Conservation (phyloP, 805 yeast genomes). For the Monosporozyma aerobia region DNA sequence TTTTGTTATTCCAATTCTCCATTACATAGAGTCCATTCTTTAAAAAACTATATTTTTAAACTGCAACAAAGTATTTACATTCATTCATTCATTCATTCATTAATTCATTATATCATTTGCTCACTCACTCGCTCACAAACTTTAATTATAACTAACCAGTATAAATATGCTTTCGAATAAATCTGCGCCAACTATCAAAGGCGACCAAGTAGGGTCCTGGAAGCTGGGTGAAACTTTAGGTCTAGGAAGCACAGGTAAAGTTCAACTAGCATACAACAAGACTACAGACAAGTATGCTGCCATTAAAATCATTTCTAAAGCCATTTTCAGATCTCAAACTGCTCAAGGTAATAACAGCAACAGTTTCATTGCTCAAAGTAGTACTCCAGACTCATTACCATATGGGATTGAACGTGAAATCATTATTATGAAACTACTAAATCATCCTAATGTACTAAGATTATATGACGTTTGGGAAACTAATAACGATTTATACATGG, state of each 20-base stretch:
- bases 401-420: constrained; percentile 84
- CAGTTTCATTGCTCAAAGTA: constrained; percentile 10
- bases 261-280: constrained; percentile 79
- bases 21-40: background rate
- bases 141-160: background rate
- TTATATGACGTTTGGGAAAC: constrained; percentile 85
- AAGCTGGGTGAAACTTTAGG: constrained; percentile 90
- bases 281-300: constrained; percentile 87
- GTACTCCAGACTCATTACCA: constrained; percentile 50
- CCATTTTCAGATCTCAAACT: constrained; percentile 36
- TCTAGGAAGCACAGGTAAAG: constrained; percentile 94
- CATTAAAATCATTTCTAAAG: constrained; percentile 89
- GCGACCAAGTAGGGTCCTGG: constrained; percentile 77
- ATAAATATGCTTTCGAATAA: constrained; percentile 6
- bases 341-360: constrained; percentile 23
- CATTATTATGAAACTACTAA: constrained; percentile 71
- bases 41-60: background rate
- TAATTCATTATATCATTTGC: background rate
- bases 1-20: background rate
- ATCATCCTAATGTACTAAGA: constrained; percentile 71
- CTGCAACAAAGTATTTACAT: background rate
- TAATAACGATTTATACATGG: constrained; percentile 71
- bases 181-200: constrained; percentile 29
- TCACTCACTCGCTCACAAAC: too few species aligned
- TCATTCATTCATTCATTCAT: background rate